Evolutionary conservation across 345 rosid genomes (phyloP), one percentile per base, ranked within the genome.

Genomic region (Noccaea bulbosa): DNA sequence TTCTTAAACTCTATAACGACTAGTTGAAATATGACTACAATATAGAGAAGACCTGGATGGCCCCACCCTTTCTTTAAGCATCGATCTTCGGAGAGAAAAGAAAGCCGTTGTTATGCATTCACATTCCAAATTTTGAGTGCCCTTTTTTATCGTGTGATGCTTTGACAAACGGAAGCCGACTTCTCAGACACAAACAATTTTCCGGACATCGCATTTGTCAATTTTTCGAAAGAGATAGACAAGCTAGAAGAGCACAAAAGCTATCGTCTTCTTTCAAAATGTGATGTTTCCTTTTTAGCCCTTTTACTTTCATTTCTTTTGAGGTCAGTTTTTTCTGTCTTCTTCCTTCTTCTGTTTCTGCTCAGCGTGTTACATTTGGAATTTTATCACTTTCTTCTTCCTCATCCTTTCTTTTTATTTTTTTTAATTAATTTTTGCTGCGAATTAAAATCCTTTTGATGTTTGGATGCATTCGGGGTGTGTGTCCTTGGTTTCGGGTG

Each of bases 241-340:
- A 81, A 80, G 72, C 52, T 81, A 62, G 77, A 85, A 71, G 72
- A 83, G 73, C 82, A 72, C 82, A 73, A 79, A 56, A 56, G 67
- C 75, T 67, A 76, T 79, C 30, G 67, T 50, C 72, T 74, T 73
- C 82, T 77, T 65, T 48, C 70, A 75, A 85, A 72, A 71, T 81
- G 77, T 83, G 67, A 78, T 81, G 88, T 75, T 53, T 45, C 54
- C 70, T 85, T 66, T 67, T 77, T 62, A 64, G 4, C 64, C 24
- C 5, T 17, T 34, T 47, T 34, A 63, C 63, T 84, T 88, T 86
- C 87, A 47, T 82, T 77, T 75, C 93, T 88, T 90, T 88, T 85
- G 79, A 90, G 86, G 85, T 38, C 32, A 47, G 16, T 49, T 57
- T 63, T 62, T 69, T 11, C 56, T 71, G 51, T 38, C 67, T 48